phyloP scores from a whole-genome alignment of 306 rosid species.

The Elaeagnus macrophylla region DNA sequence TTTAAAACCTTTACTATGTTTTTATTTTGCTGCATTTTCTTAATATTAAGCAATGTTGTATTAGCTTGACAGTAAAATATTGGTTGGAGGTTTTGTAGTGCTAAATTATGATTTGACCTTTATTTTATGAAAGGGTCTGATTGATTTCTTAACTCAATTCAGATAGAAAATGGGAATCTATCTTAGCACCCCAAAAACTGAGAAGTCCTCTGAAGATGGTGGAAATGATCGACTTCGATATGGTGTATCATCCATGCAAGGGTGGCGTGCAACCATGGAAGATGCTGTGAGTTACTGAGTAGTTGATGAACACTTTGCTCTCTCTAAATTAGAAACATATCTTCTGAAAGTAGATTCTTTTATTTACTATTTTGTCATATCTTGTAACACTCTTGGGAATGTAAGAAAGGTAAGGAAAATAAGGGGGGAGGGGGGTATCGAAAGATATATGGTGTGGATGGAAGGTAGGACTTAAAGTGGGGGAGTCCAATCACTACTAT shows the following conservation, averaged over 20 bases:
- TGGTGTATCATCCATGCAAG: conserved; percentile 98
- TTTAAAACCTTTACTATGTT: too few species aligned
- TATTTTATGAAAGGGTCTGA: background rate
- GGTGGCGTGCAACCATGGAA: conserved; percentile 99
- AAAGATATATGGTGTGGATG: too few species aligned
- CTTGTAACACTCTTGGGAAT: too few species aligned
- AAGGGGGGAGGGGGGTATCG: too few species aligned
- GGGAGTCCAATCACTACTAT: too few species aligned
- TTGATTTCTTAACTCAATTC: background rate
- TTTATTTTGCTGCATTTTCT: too few species aligned
- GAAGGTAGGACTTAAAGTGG: too few species aligned
- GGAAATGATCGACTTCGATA: conserved; percentile 53
- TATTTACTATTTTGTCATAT: background rate
- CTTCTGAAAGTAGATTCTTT: background rate
- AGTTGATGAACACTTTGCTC: conserved; percentile 16
- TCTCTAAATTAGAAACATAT: conserved; percentile 7
- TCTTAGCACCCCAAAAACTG: conserved; percentile 92
- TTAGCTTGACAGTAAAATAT: too few species aligned
- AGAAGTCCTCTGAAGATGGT: conserved; percentile 85
- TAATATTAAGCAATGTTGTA: too few species aligned
- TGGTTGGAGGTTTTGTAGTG: background rate
- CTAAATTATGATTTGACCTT: background rate
- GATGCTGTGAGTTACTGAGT: conserved; percentile 97
- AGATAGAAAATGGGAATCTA: conserved; percentile 66
- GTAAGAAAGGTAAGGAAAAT: too few species aligned